Percentiles rank a stretch among this genome's conserved stretches.
Evolutionary conservation across 768 basidiomycete species (phyloP).

Genomic region (Atractiella rhizophila): DNA sequence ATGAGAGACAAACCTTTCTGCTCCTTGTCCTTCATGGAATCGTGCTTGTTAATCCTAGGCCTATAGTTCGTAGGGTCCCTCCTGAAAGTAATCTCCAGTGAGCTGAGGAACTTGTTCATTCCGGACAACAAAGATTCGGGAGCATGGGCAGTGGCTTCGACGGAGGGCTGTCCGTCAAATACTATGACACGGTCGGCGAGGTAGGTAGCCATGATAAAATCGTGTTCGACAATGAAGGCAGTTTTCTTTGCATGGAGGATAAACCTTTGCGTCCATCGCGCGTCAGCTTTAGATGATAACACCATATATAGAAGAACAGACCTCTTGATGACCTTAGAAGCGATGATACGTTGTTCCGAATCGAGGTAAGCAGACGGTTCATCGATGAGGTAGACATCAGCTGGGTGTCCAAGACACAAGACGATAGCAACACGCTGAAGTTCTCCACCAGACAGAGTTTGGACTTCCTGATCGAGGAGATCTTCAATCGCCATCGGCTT

Average conservation of each 20-base stretch:
- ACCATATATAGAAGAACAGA: constrained; percentile 19
- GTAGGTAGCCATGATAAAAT: constrained; percentile 99
- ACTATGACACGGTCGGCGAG: constrained; percentile 93
- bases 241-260: constrained; percentile 93
- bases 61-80: constrained; percentile 50
- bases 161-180: constrained; percentile 42
- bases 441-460: constrained; percentile 94
- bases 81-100: constrained; percentile 89
- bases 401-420: constrained; percentile 49
- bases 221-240: constrained; percentile 97
- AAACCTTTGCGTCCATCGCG: constrained; percentile 31
- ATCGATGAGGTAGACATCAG: constrained; percentile 74
- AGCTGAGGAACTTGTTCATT: constrained; percentile 93
- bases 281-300: background rate
- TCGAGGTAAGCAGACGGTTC: constrained; percentile 83
- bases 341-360: constrained; percentile 97
- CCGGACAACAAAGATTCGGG: constrained; percentile 84
- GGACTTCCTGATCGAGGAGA: constrained; percentile 92
- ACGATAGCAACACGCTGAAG: constrained; percentile 91
- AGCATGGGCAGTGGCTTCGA: constrained; percentile 66
- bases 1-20: no score
- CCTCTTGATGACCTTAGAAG: constrained; percentile 94
- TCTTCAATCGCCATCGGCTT: constrained; percentile 91
- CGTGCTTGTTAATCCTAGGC: constrained; percentile 25
- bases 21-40: constrained; percentile 25